Conservation (phyloP, 768 basidiomycete species). For the Exsudoporus frostii region DNA sequence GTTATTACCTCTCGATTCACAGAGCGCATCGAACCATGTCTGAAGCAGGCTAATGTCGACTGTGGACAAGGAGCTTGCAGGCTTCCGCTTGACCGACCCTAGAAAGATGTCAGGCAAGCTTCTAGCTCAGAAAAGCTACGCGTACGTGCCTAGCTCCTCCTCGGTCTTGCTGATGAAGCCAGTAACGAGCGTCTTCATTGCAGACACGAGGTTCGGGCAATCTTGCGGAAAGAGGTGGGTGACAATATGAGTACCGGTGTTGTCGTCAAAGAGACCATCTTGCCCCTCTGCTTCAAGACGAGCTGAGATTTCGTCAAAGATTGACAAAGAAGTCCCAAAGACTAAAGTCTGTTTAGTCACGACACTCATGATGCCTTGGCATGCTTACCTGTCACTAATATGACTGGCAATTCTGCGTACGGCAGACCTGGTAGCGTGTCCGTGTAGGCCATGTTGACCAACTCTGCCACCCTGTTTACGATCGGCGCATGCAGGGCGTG, state of each 20-base stretch:
- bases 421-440: conserved; percentile 54
- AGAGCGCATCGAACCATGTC: conserved; percentile 54
- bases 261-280: conserved; percentile 22
- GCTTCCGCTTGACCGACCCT: conserved; percentile 44
- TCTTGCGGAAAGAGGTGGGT: conserved; percentile 58
- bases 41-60: conserved; percentile 61
- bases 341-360: conserved; percentile 29
- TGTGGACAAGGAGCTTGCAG: conserved; percentile 49
- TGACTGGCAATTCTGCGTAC: conserved; percentile 55
- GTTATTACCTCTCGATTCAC: conserved; percentile 37
- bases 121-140: conserved; percentile 6
- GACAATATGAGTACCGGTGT: conserved; percentile 28
- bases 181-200: conserved; percentile 54
- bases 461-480: conserved; percentile 40
- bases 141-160: conserved; percentile 29
- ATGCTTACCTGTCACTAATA: conserved; percentile 52
- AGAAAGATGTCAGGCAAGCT: background rate
- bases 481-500: conserved; percentile 48
- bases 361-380: background rate
- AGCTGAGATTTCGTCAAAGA: conserved; percentile 44
- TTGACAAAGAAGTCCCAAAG: conserved; percentile 42
- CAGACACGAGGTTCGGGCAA: conserved; percentile 46
- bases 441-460: conserved; percentile 44
- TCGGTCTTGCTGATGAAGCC: conserved; percentile 46
- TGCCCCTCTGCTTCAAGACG: conserved; percentile 32